Evolutionary conservation across 331 rosid genomes (phyloP), one percentile per base, ranked within the genome.

Genomic region (Acacia concinna): DNA sequence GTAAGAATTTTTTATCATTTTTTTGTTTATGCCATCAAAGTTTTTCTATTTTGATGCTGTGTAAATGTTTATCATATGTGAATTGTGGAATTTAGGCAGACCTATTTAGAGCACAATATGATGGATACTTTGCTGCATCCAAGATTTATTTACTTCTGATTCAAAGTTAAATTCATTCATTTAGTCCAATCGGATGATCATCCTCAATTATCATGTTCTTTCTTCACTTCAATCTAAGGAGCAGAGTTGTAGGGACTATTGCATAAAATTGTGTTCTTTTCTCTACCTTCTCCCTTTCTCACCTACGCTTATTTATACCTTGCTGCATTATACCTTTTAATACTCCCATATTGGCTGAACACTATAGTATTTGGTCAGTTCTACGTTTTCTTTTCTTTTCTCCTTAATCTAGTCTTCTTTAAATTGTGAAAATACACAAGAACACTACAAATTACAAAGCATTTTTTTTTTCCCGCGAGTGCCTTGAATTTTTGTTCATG

Each of bases 1-100:
- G 99, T 96, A 74, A 85, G 93, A 78, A 77, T 84, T 70, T 51
- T 51, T n/a, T 79, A 40, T 60, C 73, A 74, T 27, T 63, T 20
- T 70, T 38, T n/a, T 34, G 34, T 78, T 84, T 54, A 13, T 62
- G 57, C 62, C 76, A 56, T 25, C 25, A 7, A 65, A 78, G 49
- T 30, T 70, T 71, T 10, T 68, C 10, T 56, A 71, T 66, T 4
- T 76, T 40, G 71, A 69, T 41, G 37, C 78, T 46, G 15, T 31
- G 41, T 31, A 62, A n/a, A n/a, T n/a, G 30, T 34, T 34, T 44
- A 27, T 18, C 67, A n/a, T 8, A 14, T 46, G 40, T 76, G 60
- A 23, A 31, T 56, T 35, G 52, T 35, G 49, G 66, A 54, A 67
- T 78, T 31, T 57, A 20, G 25, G 27, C 8, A n/a, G 3, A 41